These are phyloP conservation scores for Angomonas ambiguus DNA, from an alignment of 208 protist species.

Conservation along the genomic window DNA sequence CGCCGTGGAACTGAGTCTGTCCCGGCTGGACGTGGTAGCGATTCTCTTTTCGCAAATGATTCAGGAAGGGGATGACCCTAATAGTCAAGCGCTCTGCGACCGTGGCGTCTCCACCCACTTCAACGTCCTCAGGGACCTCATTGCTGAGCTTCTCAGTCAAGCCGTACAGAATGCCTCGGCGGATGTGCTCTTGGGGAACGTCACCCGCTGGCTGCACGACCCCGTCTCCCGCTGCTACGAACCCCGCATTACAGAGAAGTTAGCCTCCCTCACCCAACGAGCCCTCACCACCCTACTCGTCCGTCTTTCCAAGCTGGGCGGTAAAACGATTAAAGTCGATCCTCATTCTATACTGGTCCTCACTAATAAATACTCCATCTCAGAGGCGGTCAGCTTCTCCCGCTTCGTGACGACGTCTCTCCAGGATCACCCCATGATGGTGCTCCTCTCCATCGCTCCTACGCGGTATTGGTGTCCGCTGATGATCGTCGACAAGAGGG, in stretches of 20 bases:
- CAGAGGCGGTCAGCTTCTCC: conserved; percentile 75
- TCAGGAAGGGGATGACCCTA: conserved; percentile 81
- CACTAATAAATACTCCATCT: conserved; percentile 72
- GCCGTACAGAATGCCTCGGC: conserved; percentile 56
- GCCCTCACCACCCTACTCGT: conserved; percentile 75
- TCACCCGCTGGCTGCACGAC: conserved; percentile 85
- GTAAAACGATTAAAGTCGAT: conserved; percentile 76
- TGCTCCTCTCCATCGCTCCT: conserved; percentile 71
- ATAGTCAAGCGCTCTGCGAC: conserved; percentile 64
- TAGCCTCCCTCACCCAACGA: conserved; percentile 70
- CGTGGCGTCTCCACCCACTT: conserved; percentile 84
- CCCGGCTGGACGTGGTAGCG: conserved; percentile 82
- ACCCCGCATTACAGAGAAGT: conserved; percentile 73
- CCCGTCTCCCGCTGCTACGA: conserved; percentile 77
- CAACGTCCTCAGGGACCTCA: conserved; percentile 85
- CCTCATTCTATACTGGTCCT: conserved; percentile 63
- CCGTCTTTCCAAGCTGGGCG: conserved; percentile 81
- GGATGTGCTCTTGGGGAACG: conserved; percentile 68
- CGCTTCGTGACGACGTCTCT: conserved; percentile 69
- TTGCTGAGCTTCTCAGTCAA: conserved; percentile 75
- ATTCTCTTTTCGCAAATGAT: conserved; percentile 88
- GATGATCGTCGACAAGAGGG: conserved; percentile 56
- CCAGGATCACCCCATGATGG: conserved; percentile 87
- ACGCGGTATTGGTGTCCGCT: conserved; percentile 79
- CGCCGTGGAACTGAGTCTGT: conserved; percentile 85